phyloP scores from a whole-genome alignment of 2,329 filamentous ascomycete genomes.

The Diplocarpon mali region DNA sequence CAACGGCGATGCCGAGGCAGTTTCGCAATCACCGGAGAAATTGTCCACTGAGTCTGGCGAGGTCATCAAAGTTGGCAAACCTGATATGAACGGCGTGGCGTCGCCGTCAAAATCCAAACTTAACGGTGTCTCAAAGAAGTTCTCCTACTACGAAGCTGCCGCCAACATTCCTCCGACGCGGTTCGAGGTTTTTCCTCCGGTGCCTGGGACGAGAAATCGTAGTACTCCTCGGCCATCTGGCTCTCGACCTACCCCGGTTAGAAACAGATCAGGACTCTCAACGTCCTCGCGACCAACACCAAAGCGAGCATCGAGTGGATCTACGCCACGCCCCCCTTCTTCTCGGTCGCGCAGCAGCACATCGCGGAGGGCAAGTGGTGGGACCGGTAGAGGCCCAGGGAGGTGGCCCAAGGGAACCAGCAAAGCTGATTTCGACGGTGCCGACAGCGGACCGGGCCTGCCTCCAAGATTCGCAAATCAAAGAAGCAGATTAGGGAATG shows the following conservation, averaged over 20 bases:
- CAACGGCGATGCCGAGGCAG: conserved; percentile 17
- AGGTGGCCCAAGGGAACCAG: conserved; percentile 59
- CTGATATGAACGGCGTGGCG: conserved; percentile 13
- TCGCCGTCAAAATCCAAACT: conserved; percentile 13
- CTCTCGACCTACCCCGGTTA: conserved; percentile 15
- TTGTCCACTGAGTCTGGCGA: conserved; percentile 20
- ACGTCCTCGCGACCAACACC: conserved; percentile 15
- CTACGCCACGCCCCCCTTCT: conserved; percentile 17
- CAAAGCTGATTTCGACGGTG: conserved; percentile 57
- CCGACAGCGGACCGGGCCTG: conserved; percentile 51
- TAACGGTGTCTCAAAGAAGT: conserved; percentile 19
- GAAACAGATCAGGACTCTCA: conserved; percentile 13
- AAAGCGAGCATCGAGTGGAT: conserved; percentile 17
- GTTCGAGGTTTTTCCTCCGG: conserved; percentile 68
- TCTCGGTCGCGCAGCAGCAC: conserved; percentile 26
- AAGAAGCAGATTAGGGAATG: conserved; percentile 25
- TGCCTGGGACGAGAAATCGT: conserved; percentile 39
- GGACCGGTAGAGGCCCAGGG: conserved; percentile 53
- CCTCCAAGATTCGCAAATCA: conserved; percentile 36
- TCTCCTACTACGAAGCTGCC: conserved; percentile 23
- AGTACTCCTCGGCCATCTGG: conserved; percentile 23
- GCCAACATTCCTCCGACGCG: conserved; percentile 52
- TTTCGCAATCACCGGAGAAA: conserved; percentile 23
- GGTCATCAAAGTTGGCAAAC: conserved; percentile 9
- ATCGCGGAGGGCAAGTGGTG: conserved; percentile 45